Evolutionary conservation across 805 yeast genomes (phyloP), one percentile per base, ranked within the genome.

Genomic region (Hemisphaericaspora nanyangensis): DNA sequence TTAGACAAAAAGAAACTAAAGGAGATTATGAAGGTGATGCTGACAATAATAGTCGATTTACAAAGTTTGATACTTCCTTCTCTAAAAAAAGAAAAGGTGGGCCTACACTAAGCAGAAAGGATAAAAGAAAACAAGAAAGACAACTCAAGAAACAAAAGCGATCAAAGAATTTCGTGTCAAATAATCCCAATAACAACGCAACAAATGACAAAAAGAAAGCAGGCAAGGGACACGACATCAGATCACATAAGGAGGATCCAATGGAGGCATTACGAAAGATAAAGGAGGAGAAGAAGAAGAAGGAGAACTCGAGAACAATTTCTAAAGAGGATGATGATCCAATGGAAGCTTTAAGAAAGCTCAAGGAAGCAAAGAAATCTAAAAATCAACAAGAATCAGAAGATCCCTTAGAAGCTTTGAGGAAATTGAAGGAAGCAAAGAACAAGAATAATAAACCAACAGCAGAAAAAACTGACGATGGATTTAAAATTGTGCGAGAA

Each of bases 21-120:
- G 75, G 76, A 16, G 75, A 65, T 22, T 65, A 63, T 29, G 63
- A 67, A 27, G 72, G 69, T 43, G 68, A 63, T 41, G 32, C 36
- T 5, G 40, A 42, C 18, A 29, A 39, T 27, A 60, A 44, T 45
- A 47, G 46, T 5, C 43, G 61, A 30, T 56, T 41, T 38, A 32
- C 46, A n/a, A 22, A 37, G 24, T 47, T 51, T 34, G 40, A 46
- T 11, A 22, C 8, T 22, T 3, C 32, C 31, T 40, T 34, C 10
- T 40, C 44, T 16, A 49, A 51, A 41, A 58, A 56, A 42, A 45
- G 60, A 22, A 59, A 55, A 38, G 43, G 39, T 7, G 46, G 50
- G 24, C 51, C 54, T 5, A 35, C 39, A 34, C 47, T 46, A 39
- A 56, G 55, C 36, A 56, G 61, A 50, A 68, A 58, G 60, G 65